Evolutionary conservation across 2,329 filamentous ascomycete species (phyloP).

Genomic region (Anisogramma anomala): DNA sequence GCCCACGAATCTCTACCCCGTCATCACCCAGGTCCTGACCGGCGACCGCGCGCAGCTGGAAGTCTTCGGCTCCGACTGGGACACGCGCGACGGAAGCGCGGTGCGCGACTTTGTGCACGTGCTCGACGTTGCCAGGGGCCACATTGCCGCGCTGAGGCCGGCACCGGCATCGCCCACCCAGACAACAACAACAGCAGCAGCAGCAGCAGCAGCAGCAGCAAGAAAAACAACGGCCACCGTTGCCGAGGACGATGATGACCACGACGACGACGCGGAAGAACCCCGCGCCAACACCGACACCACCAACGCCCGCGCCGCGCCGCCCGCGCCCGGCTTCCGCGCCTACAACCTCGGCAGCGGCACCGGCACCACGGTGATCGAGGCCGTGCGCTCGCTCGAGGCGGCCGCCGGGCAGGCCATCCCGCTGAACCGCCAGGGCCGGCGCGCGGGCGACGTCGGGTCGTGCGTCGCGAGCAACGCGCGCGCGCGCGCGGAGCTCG

Average conservation of each 20-base stretch:
- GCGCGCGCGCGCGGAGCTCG: slow-evolving; percentile 30
- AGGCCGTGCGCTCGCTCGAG: slow-evolving; percentile 31
- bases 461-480: slow-evolving; percentile 30
- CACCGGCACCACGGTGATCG: slow-evolving; percentile 32
- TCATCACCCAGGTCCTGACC: slow-evolving; percentile 49
- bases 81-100: slow-evolving; percentile 53
- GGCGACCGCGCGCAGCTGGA: slow-evolving; percentile 41
- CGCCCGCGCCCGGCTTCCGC: slow-evolving; percentile 26
- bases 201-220: too few species aligned
- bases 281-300: background rate
- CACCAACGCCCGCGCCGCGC: background rate
- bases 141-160: slow-evolving; percentile 45
- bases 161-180: slow-evolving; percentile 20
- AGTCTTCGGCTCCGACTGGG: slow-evolving; percentile 54
- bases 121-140: slow-evolving; percentile 50
- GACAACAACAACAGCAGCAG: background rate
- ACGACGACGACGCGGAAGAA: too few species aligned
- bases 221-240: too few species aligned
- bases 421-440: slow-evolving; percentile 25
- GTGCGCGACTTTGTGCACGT: slow-evolving; percentile 60
- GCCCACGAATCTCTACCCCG: slow-evolving; percentile 53
- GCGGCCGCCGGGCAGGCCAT: slow-evolving; percentile 26
- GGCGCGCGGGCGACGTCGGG: slow-evolving; percentile 33
- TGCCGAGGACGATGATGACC: too few species aligned
- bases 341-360: slow-evolving; percentile 36